A percentile compares a stretch with the other conserved stretches of the same genome.
phyloP scores from a whole-genome alignment of 2,329 filamentous ascomycete species.

The Aspergillus pseudoterreus region DNA sequence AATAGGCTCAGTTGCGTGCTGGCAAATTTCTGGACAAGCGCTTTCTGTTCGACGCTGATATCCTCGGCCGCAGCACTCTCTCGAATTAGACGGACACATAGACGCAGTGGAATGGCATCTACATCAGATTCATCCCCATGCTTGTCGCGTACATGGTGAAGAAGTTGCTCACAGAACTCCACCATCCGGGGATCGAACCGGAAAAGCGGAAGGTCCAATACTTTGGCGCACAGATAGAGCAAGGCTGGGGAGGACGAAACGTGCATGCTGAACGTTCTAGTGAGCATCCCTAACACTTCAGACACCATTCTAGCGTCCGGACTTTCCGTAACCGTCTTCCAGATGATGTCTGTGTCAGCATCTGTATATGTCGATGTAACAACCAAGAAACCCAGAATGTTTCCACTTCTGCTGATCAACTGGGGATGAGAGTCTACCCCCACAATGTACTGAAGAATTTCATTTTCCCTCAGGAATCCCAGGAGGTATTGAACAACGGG shows the following conservation, averaged over 20 bases:
- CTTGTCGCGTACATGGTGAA: conserved; percentile 50
- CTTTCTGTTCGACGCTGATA: conserved; percentile 54
- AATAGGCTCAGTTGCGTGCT: conserved; percentile 59
- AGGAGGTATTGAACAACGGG: conserved; percentile 66
- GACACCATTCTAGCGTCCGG: conserved; percentile 83
- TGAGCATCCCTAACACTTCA: conserved; percentile 68
- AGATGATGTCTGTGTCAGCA: conserved; percentile 73
- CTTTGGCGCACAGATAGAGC: conserved; percentile 67
- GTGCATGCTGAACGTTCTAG: conserved; percentile 45
- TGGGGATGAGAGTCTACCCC: conserved; percentile 90
- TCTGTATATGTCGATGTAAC: conserved; percentile 71
- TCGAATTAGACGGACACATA: conserved; percentile 66
- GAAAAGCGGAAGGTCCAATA: conserved; percentile 61
- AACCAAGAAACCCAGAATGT: conserved; percentile 82
- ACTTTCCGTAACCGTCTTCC: conserved; percentile 75
- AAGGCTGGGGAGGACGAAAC: conserved; percentile 43
- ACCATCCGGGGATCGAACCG: conserved; percentile 61
- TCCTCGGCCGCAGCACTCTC: conserved; percentile 61
- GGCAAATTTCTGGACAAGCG: conserved; percentile 63
- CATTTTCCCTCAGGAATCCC: conserved; percentile 64
- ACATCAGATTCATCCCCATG: conserved; percentile 30
- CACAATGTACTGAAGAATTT: conserved; percentile 80
- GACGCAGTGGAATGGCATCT: conserved; percentile 46
- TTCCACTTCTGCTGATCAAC: conserved; percentile 74
- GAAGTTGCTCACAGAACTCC: conserved; percentile 57